Base-by-base conservation (phyloP, 75 land plant genomes). In the Picea glauca region DNA sequence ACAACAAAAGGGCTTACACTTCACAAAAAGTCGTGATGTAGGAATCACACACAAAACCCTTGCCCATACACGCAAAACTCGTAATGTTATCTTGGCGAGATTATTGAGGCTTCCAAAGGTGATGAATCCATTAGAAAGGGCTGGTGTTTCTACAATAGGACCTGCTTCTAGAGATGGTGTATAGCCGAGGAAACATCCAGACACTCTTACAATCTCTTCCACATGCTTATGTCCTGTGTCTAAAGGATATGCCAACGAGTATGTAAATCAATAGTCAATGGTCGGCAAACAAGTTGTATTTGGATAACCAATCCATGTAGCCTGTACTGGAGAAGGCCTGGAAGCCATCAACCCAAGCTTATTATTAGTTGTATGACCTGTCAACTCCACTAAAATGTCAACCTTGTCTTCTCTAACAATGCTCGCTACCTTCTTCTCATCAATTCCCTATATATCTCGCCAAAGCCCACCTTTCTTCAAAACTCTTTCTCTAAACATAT, bases 81-180 rank as follows among this genome's bases (percentile, higher is more conserved):
- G 88, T 12, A 95, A 91, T 60, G 99, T 97, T 72, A 97, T 93
- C 98, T 97, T 97, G 21, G 99, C 98, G 54, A 97, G 85, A 85
- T 97, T 97, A 78, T 97, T 97, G 77, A 97, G 94, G 83, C 99
- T 94, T n/a, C 99, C 99, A 84, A 97, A 97, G 17, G 99, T 97
- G 65, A 94, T 66, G 80, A 97, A 94, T 64, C 98, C 99, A 86
- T 97, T 94, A 18, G 87, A 79, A 56, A 97, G 78, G 77, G 94
- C 95, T 23, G 98, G 99, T 65, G 94, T 81, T 68, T 81, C 89
- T 58, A 79, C 87, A 73, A 97, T 86, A 23, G 92, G 88, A 21
- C 98, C 99, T 58, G 94, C 91, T 80, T 97, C 99, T 80, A 90
- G 83, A 21, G 99, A 94, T 83, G 99, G 95, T 46, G 89, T 93